Evolutionary conservation across 1,284 basidiomycete species (phyloP).

Genomic region (Leucoagaricus sp.): DNA sequence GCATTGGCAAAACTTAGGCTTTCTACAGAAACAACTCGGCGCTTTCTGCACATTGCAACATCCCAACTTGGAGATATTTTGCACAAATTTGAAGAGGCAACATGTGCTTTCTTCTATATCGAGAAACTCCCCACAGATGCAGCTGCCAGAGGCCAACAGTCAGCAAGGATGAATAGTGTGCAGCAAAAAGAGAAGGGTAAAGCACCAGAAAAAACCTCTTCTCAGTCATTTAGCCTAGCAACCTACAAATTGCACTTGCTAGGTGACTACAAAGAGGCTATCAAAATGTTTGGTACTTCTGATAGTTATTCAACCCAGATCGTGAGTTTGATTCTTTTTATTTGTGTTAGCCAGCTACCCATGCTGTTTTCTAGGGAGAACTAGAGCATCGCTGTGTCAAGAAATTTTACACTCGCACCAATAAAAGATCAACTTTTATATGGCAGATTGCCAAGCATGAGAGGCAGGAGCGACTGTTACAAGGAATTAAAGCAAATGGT

Average conservation of each 20-base stretch:
- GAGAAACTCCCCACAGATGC: constrained; percentile 20
- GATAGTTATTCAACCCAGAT: constrained; percentile 30
- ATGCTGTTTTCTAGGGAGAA: constrained; percentile 29
- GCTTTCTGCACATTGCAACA: constrained; percentile 21
- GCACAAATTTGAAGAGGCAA: constrained; percentile 19
- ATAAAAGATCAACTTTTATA: constrained; percentile 23
- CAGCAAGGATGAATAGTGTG: neutral
- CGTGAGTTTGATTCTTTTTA: constrained; percentile 8
- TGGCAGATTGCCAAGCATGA: constrained; percentile 6
- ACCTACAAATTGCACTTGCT: constrained; percentile 11
- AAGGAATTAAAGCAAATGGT: neutral
- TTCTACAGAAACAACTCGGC: constrained; percentile 26
- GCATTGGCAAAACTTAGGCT: constrained; percentile 30
- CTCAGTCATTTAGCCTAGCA: neutral
- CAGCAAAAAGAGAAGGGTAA: neutral
- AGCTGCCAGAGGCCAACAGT: constrained; percentile 11
- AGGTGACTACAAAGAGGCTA: constrained; percentile 19
- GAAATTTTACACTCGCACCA: constrained; percentile 31
- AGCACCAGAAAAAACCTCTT: neutral
- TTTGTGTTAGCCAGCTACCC: neutral
- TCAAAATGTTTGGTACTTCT: constrained; percentile 21
- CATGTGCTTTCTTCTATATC: constrained; percentile 19
- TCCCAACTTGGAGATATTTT: constrained; percentile 20
- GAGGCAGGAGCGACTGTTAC: neutral
- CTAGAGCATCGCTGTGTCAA: constrained; percentile 38